Evolutionary conservation across 169 alveolate genomes (phyloP), one percentile per base, ranked within the genome.

Genomic region (Cryptosporidium bovis): DNA sequence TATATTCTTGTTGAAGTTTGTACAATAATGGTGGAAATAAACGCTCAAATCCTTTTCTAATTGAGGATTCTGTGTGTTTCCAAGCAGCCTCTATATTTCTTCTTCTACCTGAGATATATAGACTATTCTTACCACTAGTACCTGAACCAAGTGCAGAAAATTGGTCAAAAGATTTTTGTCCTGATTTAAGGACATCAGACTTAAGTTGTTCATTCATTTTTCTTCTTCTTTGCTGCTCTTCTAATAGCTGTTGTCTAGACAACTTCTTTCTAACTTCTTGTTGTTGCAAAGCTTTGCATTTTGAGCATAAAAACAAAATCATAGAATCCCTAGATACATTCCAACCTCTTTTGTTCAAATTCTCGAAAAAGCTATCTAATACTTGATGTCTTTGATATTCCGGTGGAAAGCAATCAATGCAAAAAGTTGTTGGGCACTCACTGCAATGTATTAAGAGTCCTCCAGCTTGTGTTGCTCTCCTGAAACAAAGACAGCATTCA

Each of bases 351-450:
- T 94, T 96, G 50, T 93, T 91, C 48, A 95, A 91, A 68, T 93
- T 92, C 82, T 93, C 93, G 91, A 93, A 95, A 84, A 94, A 95
- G 53, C 94, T 96, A 67, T 94, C 97, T 44, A 91, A 68, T 83
- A 90, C 91, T 66, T 83, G 90, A 53, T 62, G 87, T 82, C 90
- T 65, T 8, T 89, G 91, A 89, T 94, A 94, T 55, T 94, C 97
- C 20, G 96, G 97, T 1, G 98, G 98, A 89, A 96, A 96, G 64
- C 98, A 96, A 66, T 95, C 97, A 83, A 94, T 94, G 84, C 98
- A 96, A 91, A 93, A 96, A 29, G 97, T 91, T 5, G 97, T 94
- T 0, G 98, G 97, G 65, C 98, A 96, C 53, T 92, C 94, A 34
- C 96, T 94, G 92, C 98, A 96, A 90, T 96, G 98, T 58, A 96